Conservation (phyloP, 345 rosid species). For the Eutrema japonicum region DNA sequence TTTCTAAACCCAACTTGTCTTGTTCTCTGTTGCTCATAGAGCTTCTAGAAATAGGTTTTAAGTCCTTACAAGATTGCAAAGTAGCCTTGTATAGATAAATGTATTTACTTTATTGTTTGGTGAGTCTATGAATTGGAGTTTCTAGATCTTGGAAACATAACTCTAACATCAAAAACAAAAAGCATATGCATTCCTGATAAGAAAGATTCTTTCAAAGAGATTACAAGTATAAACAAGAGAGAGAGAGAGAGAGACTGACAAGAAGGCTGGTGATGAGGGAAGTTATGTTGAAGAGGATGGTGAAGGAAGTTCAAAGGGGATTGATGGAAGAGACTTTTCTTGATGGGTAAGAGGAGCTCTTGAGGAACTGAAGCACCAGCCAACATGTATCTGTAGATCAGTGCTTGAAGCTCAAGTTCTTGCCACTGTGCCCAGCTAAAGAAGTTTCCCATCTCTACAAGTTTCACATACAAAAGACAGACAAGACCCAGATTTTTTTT, state of each 20-base stretch:
- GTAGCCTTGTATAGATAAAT: conserved; percentile 2
- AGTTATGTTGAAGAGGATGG: conserved; percentile 39
- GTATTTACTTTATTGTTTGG: conserved; percentile 10
- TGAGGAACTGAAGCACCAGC: conserved; percentile 77
- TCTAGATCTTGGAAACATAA: conserved; percentile 42
- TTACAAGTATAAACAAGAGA: conserved; percentile 12
- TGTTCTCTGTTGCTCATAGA: neutral
- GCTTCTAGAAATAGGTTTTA: conserved; percentile 2
- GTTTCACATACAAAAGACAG: neutral
- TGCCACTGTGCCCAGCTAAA: conserved; percentile 88
- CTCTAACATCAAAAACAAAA: neutral
- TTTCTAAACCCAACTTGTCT: conserved; percentile 15
- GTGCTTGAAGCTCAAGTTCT: conserved; percentile 91
- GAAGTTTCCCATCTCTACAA: conserved; percentile 68
- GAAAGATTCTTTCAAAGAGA: conserved; percentile 6
- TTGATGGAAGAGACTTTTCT: conserved; percentile 51
- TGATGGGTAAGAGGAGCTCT: conserved; percentile 65
- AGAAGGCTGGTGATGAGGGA: conserved; percentile 38
- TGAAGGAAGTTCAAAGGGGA: conserved; percentile 50
- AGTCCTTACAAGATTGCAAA: neutral
- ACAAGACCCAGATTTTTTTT: neutral
- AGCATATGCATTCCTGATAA: neutral
- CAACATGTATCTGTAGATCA: conserved; percentile 75
- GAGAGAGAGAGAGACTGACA: conserved; percentile 27
- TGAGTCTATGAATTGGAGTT: conserved; percentile 5